Percentiles rank a stretch among this genome's conserved stretches.
These are phyloP conservation scores for Diplosphaera chodatii DNA, from an alignment of 139 green algal genomes.

Conservation along the genomic window DNA sequence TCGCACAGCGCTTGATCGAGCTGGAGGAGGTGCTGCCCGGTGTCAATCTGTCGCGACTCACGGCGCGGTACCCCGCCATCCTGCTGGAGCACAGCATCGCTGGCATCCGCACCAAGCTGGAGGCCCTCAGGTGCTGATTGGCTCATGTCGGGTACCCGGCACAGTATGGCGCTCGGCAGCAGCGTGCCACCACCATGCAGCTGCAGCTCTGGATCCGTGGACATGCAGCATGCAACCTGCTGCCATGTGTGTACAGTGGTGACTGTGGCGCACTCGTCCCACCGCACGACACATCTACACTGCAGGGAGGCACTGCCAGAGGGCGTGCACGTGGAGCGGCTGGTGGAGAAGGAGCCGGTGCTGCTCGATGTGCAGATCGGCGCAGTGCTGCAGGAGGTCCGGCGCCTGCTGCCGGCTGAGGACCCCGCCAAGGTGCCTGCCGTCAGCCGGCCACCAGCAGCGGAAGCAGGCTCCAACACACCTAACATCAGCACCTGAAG, in stretches of 20 bases:
- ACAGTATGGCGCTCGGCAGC: no score
- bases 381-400: slow-evolving; percentile 2
- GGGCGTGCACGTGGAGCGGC: slow-evolving; percentile 1
- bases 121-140: neutral
- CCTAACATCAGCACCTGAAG: no score
- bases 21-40: slow-evolving; percentile 8
- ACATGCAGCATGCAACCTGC: no score
- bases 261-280: no score
- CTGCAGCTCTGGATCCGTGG: no score
- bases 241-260: no score
- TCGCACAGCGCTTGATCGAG: slow-evolving; percentile 2
- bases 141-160: no score
- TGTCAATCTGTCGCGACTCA: slow-evolving; percentile 5
- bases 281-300: no score
- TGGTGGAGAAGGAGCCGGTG: slow-evolving; percentile 9
- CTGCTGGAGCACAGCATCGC: slow-evolving; percentile 1
- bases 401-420: slow-evolving; percentile 3
- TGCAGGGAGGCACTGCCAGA: slow-evolving; percentile 8
- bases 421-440: slow-evolving; percentile 4
- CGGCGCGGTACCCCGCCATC: neutral
- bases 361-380: slow-evolving; percentile 9
- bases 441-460: no score
- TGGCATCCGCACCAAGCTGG: neutral
- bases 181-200: no score
- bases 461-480: no score